Evolutionary conservation across 2,329 filamentous ascomycete species (phyloP), one percentile per base, ranked within the genome.

Genomic region (Orbilia brochopaga): DNA sequence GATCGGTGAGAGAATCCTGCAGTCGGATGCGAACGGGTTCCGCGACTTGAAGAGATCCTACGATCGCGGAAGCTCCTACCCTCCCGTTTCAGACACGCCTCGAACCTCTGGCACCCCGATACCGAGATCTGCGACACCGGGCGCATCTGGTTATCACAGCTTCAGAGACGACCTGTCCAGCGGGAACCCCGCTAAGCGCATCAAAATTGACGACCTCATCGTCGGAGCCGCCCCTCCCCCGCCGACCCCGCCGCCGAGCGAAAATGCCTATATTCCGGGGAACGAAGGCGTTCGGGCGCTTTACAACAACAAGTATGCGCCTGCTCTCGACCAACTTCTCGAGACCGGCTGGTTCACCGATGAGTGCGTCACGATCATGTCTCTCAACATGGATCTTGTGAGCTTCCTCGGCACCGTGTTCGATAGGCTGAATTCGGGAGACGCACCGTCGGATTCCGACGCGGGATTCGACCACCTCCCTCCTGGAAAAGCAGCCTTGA

Each of bases 261-360:
- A 77, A 57, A 74, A 69, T 76, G 50, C 80, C 79, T 59, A 81
- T 4, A 78, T 79, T 27, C 78, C 79, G 5, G 80, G 79, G 66
- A 82, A 90, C 55, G 85, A 87, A 75, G 88, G 91, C 77, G 86
- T 91, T 67, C 87, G 86, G 74, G 85, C 85, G 73, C 81, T 93
- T 15, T 95, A 90, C 79, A 85, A 86, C 75, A 88, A 88, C 74
- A 87, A 91, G 74, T 95, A 94, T 78, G 89, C 88, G 2, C 85
- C 85, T 0, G 89, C 87, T 6, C 85, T 94, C 52, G 88, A 90
- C 79, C 85, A 85, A 55, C 88, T 94, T 73, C 85, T 95, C 73
- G 92, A 97, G 79, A 90, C 91, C 5, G 84, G 83, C 27, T 97
- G 92, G 92, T 97, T 91, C 80, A 85, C 82, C 69, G 81, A 83